These are phyloP conservation scores for Penicillium egyptiacum DNA, from an alignment of 495 filamentous ascomycete species.

Conservation along the genomic window DNA sequence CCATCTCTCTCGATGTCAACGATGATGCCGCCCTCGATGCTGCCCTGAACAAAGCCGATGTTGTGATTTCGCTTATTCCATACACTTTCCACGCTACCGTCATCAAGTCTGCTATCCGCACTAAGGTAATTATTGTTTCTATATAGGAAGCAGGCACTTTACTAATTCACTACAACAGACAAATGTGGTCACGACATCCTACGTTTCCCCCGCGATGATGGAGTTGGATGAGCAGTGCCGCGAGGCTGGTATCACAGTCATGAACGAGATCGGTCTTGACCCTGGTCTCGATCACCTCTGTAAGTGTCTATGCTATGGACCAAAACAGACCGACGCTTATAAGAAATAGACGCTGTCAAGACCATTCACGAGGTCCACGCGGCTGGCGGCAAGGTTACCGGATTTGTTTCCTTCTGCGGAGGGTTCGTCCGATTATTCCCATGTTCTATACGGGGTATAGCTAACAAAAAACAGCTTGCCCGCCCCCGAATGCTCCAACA, in stretches of 20 bases:
- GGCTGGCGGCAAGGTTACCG: slow-evolving; percentile 80
- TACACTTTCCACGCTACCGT: slow-evolving; percentile 90
- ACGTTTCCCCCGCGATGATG: slow-evolving; percentile 88
- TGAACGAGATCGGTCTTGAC: slow-evolving; percentile 93
- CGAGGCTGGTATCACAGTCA: slow-evolving; percentile 91
- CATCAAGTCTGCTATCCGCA: slow-evolving; percentile 90
- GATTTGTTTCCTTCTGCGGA: slow-evolving; percentile 87
- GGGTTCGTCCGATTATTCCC: slow-evolving; percentile 39
- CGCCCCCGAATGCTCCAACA: slow-evolving; percentile 79
- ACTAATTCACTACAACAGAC: slow-evolving; percentile 45
- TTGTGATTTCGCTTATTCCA: slow-evolving; percentile 83
- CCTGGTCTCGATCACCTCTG: slow-evolving; percentile 32
- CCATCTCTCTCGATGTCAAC: slow-evolving; percentile 81
- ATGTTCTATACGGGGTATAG: background rate
- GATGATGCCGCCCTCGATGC: slow-evolving; percentile 72
- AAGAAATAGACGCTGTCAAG: slow-evolving; percentile 79
- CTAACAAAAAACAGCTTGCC: slow-evolving; percentile 46
- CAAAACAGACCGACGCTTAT: background rate
- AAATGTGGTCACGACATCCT: slow-evolving; percentile 95
- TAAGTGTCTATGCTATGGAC: slow-evolving; percentile 2
- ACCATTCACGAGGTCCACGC: slow-evolving; percentile 78
- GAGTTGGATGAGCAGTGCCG: slow-evolving; percentile 82
- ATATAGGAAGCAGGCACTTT: background rate
- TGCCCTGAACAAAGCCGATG: slow-evolving; percentile 71
- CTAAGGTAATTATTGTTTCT: slow-evolving; percentile 49